These are phyloP conservation scores for Raffaelea ambrosiae DNA, from an alignment of 2,329 filamentous ascomycete genomes.

Conservation along the genomic window DNA sequence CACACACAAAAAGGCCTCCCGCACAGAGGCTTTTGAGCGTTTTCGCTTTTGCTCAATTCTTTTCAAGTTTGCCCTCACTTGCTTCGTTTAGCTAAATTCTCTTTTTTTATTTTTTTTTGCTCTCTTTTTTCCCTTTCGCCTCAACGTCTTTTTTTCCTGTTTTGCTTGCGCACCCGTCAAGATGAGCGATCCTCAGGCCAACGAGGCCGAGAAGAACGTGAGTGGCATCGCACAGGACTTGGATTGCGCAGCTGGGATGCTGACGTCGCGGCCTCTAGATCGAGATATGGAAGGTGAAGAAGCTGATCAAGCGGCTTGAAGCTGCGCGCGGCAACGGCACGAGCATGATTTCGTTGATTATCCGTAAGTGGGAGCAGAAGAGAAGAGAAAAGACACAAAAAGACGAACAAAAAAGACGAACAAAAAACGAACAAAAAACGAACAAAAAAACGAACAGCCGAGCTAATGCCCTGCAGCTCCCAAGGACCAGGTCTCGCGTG, in stretches of 20 bases:
- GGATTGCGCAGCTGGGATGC: too few relatives aligned
- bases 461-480: constrained; percentile 51
- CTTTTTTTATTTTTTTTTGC: background rate
- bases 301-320: constrained; percentile 97
- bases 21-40: too few relatives aligned
- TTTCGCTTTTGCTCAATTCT: too few relatives aligned
- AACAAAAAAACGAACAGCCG: background rate
- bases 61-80: background rate
- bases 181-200: constrained; percentile 80
- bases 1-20: too few relatives aligned
- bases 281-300: constrained; percentile 97
- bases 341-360: constrained; percentile 99
- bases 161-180: constrained; percentile 25
- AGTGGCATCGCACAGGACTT: too few relatives aligned
- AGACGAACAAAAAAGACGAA: background rate
- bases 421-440: background rate
- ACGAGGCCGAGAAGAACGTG: constrained; percentile 96
- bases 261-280: constrained; percentile 34
- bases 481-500: constrained; percentile 94
- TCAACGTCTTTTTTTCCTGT: constrained; percentile 2
- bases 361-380: constrained; percentile 57
- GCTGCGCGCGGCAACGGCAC: constrained; percentile 97
- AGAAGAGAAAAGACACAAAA: background rate
- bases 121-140: background rate
- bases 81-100: background rate